Percentiles rank a stretch among this genome's conserved stretches.
Evolutionary conservation across 345 rosid species (phyloP).

Genomic region (Boechera retrofracta): DNA sequence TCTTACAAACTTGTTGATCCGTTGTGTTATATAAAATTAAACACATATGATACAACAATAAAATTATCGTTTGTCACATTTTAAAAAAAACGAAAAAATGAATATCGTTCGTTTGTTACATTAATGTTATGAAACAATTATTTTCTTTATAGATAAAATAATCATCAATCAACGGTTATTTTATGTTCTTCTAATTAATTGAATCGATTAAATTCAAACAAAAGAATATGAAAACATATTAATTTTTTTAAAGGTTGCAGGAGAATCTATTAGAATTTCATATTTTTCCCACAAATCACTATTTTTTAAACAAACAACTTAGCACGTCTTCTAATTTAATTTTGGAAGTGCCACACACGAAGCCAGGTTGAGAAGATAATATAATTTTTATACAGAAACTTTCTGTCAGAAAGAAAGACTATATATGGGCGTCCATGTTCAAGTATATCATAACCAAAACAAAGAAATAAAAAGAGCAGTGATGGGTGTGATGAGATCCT

Average conservation of each 20-base stretch:
- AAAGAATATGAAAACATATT: neutral
- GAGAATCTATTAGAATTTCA: neutral
- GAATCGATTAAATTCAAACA: neutral
- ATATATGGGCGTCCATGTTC: slow-evolving; percentile 10
- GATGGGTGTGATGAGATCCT: slow-evolving; percentile 23
- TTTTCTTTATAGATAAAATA: neutral
- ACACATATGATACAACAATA: neutral
- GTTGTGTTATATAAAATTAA: neutral
- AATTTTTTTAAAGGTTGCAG: neutral
- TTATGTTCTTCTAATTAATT: neutral
- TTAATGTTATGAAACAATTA: neutral
- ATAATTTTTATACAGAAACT: neutral
- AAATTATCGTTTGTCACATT: neutral
- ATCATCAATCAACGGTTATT: neutral
- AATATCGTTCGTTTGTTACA: too few relatives aligned
- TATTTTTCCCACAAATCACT: neutral
- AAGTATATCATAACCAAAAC: slow-evolving; percentile 20
- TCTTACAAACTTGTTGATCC: too few relatives aligned
- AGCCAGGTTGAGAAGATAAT: slow-evolving; percentile 16
- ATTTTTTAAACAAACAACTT: slow-evolving; percentile 16
- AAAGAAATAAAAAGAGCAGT: slow-evolving; percentile 5
- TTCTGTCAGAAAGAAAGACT: neutral
- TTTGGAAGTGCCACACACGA: slow-evolving; percentile 32
- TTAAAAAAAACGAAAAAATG: too few relatives aligned
- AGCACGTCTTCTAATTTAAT: slow-evolving; percentile 24